Base-by-base conservation (phyloP, 169 alveolate species). In the Cryptosporidium meleagridis region DNA sequence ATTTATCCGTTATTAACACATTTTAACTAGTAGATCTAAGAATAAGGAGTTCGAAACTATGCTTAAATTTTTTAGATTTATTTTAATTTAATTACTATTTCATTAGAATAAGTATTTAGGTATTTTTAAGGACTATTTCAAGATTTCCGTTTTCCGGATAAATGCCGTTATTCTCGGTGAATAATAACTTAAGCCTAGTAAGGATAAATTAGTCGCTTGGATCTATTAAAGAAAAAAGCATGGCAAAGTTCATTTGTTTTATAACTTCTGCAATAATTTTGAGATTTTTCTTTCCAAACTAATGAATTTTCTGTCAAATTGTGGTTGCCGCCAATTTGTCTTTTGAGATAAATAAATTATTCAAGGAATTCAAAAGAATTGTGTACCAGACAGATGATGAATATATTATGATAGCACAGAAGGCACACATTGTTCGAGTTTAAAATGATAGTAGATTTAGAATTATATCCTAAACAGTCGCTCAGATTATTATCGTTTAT, bases 401-500 rank as follows among this genome's bases (percentile, higher is more conserved):
- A 1, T 48, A 21, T 12, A 16, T 2, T 12, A 12, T 55, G 6
- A 55, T 55, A 55, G 35, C 39, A 55, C 14, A 23, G 14, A 8
- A n/a, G 48, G 18, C 67, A 55, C 67, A 55, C 67, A 65, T 33
- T 9, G 44, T 12, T 33, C 7, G 21, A 35, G 23, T 33, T 8
- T 65, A 65, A n/a, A 4, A 65, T 65, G 72, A 2, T 8, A 29
- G 48, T 16, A 7, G 72, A 65, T 33, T 33, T 65, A n/a, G 72
- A 37, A n/a, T 12, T 23, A 8, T 65, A 35, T 29, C 72, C 72
- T 1, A 10, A 31, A 35, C 26, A 2, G 21, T 65, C 72, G 33
- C 21, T 65, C 12, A 65, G 51, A 31, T 37, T 65, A 29, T 65
- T 65, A 35, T 10, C 31, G 51, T 65, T 65, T 65, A 65, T 65